Evolutionary conservation across 768 basidiomycete genomes (phyloP), one percentile per base, ranked within the genome.

Genomic region (Cystoderma amianthinum): DNA sequence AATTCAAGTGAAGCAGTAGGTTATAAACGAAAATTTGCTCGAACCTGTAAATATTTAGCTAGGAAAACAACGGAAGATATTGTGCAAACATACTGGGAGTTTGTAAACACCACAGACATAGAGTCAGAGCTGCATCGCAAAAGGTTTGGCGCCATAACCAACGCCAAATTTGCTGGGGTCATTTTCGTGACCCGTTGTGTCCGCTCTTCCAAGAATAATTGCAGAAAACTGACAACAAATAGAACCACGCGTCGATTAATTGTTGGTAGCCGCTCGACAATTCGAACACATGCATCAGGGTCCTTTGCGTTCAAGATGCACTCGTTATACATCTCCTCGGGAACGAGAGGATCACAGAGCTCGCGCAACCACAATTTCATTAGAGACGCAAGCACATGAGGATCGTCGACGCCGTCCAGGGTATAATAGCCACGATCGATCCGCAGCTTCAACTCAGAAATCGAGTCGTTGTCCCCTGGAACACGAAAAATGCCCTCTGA

Each of bases 301-400:
- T 87, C 78, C 30, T 76, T 68, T 2, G 89, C 72, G 41, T 69
- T 72, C 24, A 74, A 71, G 40, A 95, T 78, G 51, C 90, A 93
- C 51, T 91, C 87, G 54, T 95, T 90, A 69, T 95, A 97, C 68
- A 90, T 65, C 59, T 90, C 85, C 45, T 86, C 78, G 5, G 94
- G 94, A 11, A 97, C 77, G 33, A 96, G 73, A n/a, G 94, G 94
- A 46, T 93, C 88, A 50, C 83, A 76, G 17, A 97, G 76, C 58
- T 97, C 94, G 34, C 94, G 78, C 15, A 96, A 68, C 92, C 92
- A 97, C 5, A 94, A 72, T 64, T 97, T 96, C 62, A 95, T 74
- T 30, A 95, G 68, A 2, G 90, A 91, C 5, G 91, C 88, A 2
- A 89, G 80, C 36, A 94, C 83, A 52, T 93, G 84, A 0, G 93